Base-by-base conservation (phyloP, 2,329 filamentous ascomycete genomes). In the Plenodomus tracheiphilus region DNA sequence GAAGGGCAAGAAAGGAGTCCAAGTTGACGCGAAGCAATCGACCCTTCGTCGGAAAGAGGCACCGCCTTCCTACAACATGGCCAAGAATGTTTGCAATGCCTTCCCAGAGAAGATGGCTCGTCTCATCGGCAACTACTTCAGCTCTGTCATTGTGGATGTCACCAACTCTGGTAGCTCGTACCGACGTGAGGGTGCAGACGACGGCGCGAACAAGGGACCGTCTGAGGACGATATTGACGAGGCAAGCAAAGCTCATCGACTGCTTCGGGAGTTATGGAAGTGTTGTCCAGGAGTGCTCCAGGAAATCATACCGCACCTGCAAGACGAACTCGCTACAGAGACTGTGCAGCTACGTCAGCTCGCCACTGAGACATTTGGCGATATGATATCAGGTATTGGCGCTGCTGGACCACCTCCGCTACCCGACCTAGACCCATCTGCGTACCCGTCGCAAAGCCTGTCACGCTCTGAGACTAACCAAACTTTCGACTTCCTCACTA, bases 91-190 rank as follows among this genome's bases (percentile, higher is more conserved):
- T 38, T 99, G 94, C 77, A 94, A 91, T 64, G 83, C 83, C 16
- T 95, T 87, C 60, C 85, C 89, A 1, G 93, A 97, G 61, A 95
- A 95, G 73, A 97, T 99, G 93, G 87, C 91, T 1, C 87, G 91
- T 53, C 91, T 95, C 59, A 87, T 97, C 47, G 93, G 91, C 59
- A 91, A 96, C 66, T 99, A 97, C 71, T 99, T 99, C 71, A 96
- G 91, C 73, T 91, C 96, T 47, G 91, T 97, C 43, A 95, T 99
- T 49, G 85, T 97, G 53, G 91, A 97, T 66, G 89, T 91, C 86
- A 32, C 83, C 78, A 65, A 56, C 32, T 43, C 57, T 1, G 60
- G 59, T 2, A 42, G 38, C 20, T 53, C 54, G 3, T 59, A 59
- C 39, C 55, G 53, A 38, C 59, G 62, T 11, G 74, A 75, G 30